phyloP scores from a whole-genome alignment of 2,329 filamentous ascomycete species.

The Aureobasidium lini region DNA sequence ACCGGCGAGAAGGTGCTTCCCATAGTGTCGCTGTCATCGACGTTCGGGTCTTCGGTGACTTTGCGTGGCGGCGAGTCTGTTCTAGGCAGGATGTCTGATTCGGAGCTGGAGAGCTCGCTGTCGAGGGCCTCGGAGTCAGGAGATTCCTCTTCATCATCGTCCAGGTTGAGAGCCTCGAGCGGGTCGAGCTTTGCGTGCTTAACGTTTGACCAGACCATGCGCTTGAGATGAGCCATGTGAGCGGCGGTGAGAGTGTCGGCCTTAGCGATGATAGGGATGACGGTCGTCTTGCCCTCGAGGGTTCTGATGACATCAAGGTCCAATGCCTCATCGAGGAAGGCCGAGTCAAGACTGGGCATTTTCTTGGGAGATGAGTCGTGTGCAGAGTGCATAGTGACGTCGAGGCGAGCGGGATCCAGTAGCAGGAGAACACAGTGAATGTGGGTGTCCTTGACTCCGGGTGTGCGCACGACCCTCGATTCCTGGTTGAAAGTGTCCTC shows the following conservation, averaged over 20 bases:
- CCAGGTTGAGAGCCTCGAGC: slow-evolving; percentile 74
- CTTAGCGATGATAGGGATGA: slow-evolving; percentile 92
- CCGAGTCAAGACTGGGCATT: slow-evolving; percentile 38
- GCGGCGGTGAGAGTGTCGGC: slow-evolving; percentile 93
- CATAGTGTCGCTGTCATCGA: slow-evolving; percentile 23
- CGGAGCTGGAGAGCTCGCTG: slow-evolving; percentile 40
- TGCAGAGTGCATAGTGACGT: slow-evolving; percentile 61
- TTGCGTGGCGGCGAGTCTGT: slow-evolving; percentile 31
- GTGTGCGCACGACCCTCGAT: slow-evolving; percentile 91
- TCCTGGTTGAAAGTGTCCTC: slow-evolving; percentile 96
- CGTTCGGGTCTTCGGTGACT: slow-evolving; percentile 16
- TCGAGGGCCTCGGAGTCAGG: slow-evolving; percentile 41
- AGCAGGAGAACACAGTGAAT: slow-evolving; percentile 93
- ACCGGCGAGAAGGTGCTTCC: slow-evolving; percentile 33
- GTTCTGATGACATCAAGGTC: slow-evolving; percentile 85
- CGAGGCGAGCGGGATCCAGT: slow-evolving; percentile 78
- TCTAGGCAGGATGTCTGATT: slow-evolving; percentile 28
- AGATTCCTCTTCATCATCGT: slow-evolving; percentile 57
- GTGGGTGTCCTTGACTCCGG: slow-evolving; percentile 89
- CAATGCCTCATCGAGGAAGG: slow-evolving; percentile 73
- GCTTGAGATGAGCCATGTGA: slow-evolving; percentile 90
- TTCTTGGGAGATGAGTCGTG: not conserved
- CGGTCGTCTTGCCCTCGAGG: slow-evolving; percentile 86
- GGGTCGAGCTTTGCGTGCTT: slow-evolving; percentile 83
- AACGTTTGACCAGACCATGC: slow-evolving; percentile 79